A percentile compares a stretch with the other conserved stretches of the same genome.
Conservation (phyloP, 768 basidiomycete genomes). For the Tricholoma sp. region DNA sequence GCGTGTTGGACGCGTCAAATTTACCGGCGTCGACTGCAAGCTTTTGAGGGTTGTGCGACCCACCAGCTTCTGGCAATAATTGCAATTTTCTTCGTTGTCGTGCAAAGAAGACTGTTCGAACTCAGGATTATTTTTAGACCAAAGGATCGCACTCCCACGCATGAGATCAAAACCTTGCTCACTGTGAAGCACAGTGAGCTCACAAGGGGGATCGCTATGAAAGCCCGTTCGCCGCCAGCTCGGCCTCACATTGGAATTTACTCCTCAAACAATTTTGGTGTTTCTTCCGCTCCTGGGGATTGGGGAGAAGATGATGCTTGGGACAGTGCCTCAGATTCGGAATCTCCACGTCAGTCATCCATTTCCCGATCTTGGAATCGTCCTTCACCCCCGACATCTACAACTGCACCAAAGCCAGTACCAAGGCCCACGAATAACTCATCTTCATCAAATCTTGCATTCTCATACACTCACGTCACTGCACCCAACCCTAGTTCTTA, state of each 20-base stretch:
- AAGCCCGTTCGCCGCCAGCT: conserved; percentile 63
- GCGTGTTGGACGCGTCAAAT: neutral
- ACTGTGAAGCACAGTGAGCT: conserved; percentile 5
- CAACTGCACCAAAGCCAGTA: conserved; percentile 50
- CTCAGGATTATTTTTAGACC: conserved; percentile 1
- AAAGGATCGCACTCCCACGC: conserved; percentile 14
- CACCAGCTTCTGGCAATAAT: neutral
- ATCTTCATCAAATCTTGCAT: conserved; percentile 66
- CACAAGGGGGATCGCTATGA: conserved; percentile 26
- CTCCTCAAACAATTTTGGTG: conserved; percentile 39
- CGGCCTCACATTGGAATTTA: conserved; percentile 68
- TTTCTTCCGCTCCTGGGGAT: conserved; percentile 34
- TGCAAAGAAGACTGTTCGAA: too few species aligned
- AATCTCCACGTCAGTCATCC: conserved; percentile 56
- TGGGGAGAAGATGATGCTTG: conserved; percentile 88
- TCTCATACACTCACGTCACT: conserved; percentile 77
- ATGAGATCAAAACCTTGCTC: conserved; percentile 4
- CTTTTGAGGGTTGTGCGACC: conserved; percentile 5
- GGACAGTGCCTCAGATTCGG: conserved; percentile 80
- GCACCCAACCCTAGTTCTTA: conserved; percentile 75
- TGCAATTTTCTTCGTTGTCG: neutral
- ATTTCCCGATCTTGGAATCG: conserved; percentile 41
- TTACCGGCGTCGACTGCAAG: neutral
- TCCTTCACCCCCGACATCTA: conserved; percentile 25
- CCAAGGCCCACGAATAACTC: conserved; percentile 41